These are phyloP conservation scores for Candida berthetii DNA, from an alignment of 805 yeast genomes.

Conservation along the genomic window DNA sequence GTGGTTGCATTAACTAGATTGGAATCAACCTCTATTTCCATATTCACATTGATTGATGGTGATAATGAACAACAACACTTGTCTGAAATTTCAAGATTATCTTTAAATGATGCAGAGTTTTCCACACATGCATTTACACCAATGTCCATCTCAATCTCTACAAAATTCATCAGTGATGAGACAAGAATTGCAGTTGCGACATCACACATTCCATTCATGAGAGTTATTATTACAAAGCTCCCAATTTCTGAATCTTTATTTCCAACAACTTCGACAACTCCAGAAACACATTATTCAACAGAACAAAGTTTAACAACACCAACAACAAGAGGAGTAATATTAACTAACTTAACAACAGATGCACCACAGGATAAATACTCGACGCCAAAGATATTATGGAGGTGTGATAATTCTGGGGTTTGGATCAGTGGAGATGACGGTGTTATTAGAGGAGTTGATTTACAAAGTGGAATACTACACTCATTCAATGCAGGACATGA, in stretches of 20 bases:
- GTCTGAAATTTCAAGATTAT: slow-evolving; percentile 41
- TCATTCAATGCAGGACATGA: too few relatives aligned
- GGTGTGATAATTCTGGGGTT: slow-evolving; percentile 38
- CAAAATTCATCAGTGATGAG: slow-evolving; percentile 5
- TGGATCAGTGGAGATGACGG: slow-evolving; percentile 76
- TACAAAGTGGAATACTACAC: slow-evolving; percentile 29
- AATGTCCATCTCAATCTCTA: slow-evolving; percentile 30
- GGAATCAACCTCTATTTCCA: slow-evolving; percentile 52
- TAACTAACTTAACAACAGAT: slow-evolving; percentile 38
- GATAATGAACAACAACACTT: slow-evolving; percentile 17
- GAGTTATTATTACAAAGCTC: slow-evolving; percentile 51
- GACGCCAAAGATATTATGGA: slow-evolving; percentile 41
- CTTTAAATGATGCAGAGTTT: slow-evolving; percentile 71
- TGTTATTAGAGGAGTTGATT: slow-evolving; percentile 49
- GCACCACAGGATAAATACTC: slow-evolving; percentile 70
- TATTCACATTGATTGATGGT: slow-evolving; percentile 23
- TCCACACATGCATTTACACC: slow-evolving; percentile 60
- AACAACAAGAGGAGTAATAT: slow-evolving; percentile 25
- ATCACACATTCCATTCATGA: slow-evolving; percentile 72
- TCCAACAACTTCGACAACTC: too few relatives aligned
- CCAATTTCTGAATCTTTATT: slow-evolving; percentile 24
- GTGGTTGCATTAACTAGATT: slow-evolving; percentile 48
- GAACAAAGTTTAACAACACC: slow-evolving; percentile 9
- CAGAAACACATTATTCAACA: neutral
- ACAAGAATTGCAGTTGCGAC: slow-evolving; percentile 57